phyloP scores from a whole-genome alignment of 495 filamentous ascomycete species.

The Neurospora sp. region DNA sequence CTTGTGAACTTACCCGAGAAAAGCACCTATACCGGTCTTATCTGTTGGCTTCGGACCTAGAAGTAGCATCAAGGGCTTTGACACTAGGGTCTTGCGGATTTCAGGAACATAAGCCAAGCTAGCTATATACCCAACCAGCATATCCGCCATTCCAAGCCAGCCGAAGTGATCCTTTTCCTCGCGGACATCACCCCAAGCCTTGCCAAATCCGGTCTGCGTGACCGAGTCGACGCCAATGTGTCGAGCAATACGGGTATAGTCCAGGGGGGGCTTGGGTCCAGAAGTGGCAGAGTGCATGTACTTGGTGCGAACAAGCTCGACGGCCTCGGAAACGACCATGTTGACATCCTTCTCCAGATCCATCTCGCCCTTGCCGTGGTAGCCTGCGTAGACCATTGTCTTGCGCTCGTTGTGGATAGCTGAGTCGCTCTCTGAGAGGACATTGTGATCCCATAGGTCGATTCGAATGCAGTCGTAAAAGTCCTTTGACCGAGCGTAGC shows the following conservation, averaged over 20 bases:
- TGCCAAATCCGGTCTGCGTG: slow-evolving; percentile 34
- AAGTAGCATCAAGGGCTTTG: not conserved
- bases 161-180: not conserved
- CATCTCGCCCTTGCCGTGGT: slow-evolving; percentile 35
- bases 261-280: slow-evolving; percentile 8
- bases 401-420: slow-evolving; percentile 22
- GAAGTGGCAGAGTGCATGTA: slow-evolving; percentile 26
- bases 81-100: not conserved
- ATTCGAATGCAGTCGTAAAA: not conserved
- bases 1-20: not conserved
- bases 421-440: slow-evolving; percentile 27
- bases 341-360: slow-evolving; percentile 33
- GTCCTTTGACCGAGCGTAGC: not conserved
- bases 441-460: slow-evolving; percentile 1
- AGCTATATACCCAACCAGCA: not conserved
- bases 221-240: slow-evolving; percentile 31
- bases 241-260: not conserved
- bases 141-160: not conserved
- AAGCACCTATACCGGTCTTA: not conserved
- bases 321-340: not conserved
- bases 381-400: slow-evolving; percentile 25
- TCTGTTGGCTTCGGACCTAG: not conserved
- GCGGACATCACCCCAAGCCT: not conserved
- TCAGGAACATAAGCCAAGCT: not conserved
- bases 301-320: not conserved